Percentiles rank a stretch among this genome's conserved stretches.
These are phyloP conservation scores for Nicotiana paniculata DNA, from an alignment of 257 asterid species.

Conservation along the genomic window DNA sequence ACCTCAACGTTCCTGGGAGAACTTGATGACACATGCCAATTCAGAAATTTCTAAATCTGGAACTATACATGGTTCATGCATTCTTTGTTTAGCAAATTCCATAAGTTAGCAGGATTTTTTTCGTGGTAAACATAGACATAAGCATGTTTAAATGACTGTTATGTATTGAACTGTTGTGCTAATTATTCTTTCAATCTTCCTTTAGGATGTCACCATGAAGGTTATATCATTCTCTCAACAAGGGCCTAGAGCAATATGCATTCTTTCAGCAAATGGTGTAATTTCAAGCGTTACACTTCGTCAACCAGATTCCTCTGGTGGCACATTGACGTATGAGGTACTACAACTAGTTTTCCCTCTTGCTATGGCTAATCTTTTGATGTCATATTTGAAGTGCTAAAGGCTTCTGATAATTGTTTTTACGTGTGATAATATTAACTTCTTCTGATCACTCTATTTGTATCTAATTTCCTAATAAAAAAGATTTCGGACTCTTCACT, in stretches of 20 bases:
- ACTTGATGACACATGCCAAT: neutral
- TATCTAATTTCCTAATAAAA: neutral
- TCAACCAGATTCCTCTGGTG: slow-evolving; percentile 86
- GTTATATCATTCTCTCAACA: slow-evolving; percentile 78
- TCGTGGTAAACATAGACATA: neutral
- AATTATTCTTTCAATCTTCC: neutral
- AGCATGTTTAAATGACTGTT: neutral
- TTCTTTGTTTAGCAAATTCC: neutral
- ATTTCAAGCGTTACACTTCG: slow-evolving; percentile 80
- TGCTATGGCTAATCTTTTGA: neutral
- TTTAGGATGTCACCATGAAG: slow-evolving; percentile 77
- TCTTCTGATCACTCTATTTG: neutral
- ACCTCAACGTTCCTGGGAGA: neutral
- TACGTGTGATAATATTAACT: neutral
- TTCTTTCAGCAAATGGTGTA: slow-evolving; percentile 75
- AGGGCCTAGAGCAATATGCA: slow-evolving; percentile 82
- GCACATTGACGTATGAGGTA: slow-evolving; percentile 84
- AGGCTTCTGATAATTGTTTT: neutral
- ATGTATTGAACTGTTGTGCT: neutral
- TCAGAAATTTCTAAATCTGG: neutral
- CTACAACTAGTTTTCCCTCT: neutral
- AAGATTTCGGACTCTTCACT: neutral
- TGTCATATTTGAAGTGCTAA: neutral
- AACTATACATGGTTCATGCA: neutral
- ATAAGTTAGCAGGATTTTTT: neutral